Conservation (phyloP, 495 filamentous ascomycete genomes). For the Penicillium verhagenii region DNA sequence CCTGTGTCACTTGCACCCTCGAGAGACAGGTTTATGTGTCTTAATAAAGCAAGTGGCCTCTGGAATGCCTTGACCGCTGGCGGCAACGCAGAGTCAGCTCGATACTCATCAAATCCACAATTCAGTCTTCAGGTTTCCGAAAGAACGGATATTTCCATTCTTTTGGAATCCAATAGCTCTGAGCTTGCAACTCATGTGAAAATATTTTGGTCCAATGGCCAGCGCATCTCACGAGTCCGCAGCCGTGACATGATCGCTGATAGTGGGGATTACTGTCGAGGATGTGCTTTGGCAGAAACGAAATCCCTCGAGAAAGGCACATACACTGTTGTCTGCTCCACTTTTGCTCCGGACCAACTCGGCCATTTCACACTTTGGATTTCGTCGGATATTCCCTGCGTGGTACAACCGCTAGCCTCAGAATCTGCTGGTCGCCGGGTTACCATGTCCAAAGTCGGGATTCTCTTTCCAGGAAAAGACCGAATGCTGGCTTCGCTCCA, state of each 20-base stretch:
- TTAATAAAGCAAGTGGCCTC: conserved; percentile 50
- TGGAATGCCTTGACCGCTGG: conserved; percentile 84
- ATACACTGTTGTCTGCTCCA: conserved; percentile 86
- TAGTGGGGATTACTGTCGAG: conserved; percentile 80
- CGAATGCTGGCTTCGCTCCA: conserved; percentile 52
- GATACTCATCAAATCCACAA: conserved; percentile 83
- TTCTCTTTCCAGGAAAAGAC: conserved; percentile 51
- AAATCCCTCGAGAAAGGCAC: conserved; percentile 58
- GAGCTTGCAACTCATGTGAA: conserved; percentile 77
- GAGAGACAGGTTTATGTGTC: conserved; percentile 53
- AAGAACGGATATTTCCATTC: conserved; percentile 59
- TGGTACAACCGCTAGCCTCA: conserved; percentile 53
- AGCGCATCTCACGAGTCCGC: conserved; percentile 63
- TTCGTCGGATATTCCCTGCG: conserved; percentile 54
- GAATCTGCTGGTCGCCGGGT: conserved; percentile 69
- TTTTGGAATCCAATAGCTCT: conserved; percentile 71
- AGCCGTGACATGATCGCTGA: conserved; percentile 75
- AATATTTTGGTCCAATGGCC: conserved; percentile 72
- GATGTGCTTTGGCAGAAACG: conserved; percentile 67
- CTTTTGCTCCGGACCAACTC: conserved; percentile 75
- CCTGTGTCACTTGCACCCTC: conserved; percentile 61
- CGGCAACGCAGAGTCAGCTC: conserved; percentile 72
- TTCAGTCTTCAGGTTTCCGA: conserved; percentile 62
- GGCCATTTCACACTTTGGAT: conserved; percentile 75
- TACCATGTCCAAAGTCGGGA: conserved; percentile 47